phyloP scores from a whole-genome alignment of 1,139 yeast species.

The Candida tropicalis region DNA sequence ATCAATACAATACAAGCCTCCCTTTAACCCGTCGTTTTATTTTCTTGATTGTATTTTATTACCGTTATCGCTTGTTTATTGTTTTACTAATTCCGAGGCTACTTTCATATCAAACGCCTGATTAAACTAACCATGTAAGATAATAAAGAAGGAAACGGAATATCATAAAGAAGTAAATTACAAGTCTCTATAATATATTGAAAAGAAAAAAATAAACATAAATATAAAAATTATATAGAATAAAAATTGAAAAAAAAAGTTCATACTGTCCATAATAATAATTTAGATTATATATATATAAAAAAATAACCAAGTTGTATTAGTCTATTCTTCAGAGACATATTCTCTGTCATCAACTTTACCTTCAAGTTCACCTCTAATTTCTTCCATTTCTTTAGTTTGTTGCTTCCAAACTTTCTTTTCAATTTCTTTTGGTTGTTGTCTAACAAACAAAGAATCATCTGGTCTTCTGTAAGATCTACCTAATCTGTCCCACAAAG shows the following conservation, averaged over 20 bases:
- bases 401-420: conserved; percentile 73
- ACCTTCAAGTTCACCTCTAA: conserved; percentile 80
- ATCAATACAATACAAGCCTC: no score
- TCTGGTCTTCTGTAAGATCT: conserved; percentile 93
- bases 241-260: neutral
- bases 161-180: no score
- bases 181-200: no score
- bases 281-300: neutral
- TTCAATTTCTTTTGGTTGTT: conserved; percentile 51
- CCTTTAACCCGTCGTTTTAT: no score
- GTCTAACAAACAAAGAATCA: conserved; percentile 74
- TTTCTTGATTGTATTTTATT: no score
- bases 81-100: no score
- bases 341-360: conserved; percentile 57
- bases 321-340: conserved; percentile 16
- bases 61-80: no score
- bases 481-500: conserved; percentile 96
- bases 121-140: no score
- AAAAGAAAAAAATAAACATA: no score
- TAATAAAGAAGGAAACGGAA: no score
- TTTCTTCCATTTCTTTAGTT: conserved; percentile 73
- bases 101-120: no score
- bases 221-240: neutral
- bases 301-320: neutral
- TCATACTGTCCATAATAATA: conserved; percentile 4